phyloP scores from a whole-genome alignment of 176 grass and related monocot species.

The Musa schizocarpa region DNA sequence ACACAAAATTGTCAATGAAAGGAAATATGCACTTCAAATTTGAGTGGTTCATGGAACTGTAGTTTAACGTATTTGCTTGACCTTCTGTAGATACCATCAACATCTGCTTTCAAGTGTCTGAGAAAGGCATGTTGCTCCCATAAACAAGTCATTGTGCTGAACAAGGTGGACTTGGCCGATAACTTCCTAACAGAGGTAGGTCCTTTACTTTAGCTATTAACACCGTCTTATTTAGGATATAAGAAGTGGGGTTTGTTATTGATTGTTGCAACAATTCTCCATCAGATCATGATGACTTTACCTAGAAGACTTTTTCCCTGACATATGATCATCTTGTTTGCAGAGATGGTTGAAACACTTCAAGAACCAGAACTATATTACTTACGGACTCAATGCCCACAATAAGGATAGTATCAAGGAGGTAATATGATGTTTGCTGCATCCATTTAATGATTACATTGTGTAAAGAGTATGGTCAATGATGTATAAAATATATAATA shows the following conservation, averaged over 20 bases:
- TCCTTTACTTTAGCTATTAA: not conserved
- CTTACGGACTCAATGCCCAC: conserved; percentile 48
- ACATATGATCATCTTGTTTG: not conserved
- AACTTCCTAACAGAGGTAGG: conserved; percentile 42
- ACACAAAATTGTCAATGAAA: not conserved
- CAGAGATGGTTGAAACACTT: conserved; percentile 59
- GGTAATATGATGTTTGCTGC: conserved; percentile 22
- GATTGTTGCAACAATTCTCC: not conserved
- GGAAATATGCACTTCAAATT: not conserved
- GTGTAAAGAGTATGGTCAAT: not conserved
- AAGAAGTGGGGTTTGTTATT: not conserved
- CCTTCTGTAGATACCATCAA: conserved; percentile 32
- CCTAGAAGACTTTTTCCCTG: not conserved
- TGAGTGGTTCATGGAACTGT: not conserved
- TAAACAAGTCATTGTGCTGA: conserved; percentile 38
- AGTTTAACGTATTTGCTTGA: not conserved
- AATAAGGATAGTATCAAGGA: conserved; percentile 49
- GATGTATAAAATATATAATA: too few relatives aligned
- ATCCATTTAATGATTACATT: not conserved
- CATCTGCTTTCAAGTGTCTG: conserved; percentile 38
- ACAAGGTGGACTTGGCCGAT: conserved; percentile 59
- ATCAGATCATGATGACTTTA: not conserved
- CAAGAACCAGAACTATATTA: conserved; percentile 26
- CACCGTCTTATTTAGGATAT: not conserved
- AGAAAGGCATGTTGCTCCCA: conserved; percentile 20